Conservation (phyloP, 352 stramenopile genomes). For the Pythium scleroteichum region DNA sequence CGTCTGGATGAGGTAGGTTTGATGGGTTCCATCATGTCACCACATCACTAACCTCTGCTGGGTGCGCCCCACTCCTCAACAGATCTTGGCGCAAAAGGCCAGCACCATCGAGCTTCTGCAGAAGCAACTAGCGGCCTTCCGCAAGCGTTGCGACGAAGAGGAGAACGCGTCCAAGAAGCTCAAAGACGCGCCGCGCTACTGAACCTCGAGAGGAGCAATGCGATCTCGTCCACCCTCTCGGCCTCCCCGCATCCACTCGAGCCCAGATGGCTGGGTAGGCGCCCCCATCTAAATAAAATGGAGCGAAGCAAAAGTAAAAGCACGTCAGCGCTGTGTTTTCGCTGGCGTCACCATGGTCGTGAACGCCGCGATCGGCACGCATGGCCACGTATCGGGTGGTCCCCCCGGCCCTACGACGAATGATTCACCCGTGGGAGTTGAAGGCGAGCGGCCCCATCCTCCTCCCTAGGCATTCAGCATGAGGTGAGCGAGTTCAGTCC, state of each 20-base stretch:
- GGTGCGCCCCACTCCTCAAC: not conserved
- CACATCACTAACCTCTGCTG: not conserved
- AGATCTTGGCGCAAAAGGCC: conserved; percentile 94
- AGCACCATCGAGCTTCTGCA: conserved; percentile 84
- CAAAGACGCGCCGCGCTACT: conserved; percentile 24
- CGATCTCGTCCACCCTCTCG: too few relatives aligned
- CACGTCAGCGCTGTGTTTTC: not conserved
- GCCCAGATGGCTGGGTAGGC: not conserved
- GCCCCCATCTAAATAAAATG: not conserved
- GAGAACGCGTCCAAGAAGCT: conserved; percentile 67
- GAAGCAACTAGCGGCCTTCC: conserved; percentile 83
- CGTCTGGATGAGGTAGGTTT: conserved; percentile 81
- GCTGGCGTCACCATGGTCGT: not conserved
- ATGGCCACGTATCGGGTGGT: not conserved
- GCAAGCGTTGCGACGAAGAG: conserved; percentile 79
- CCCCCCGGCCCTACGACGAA: not conserved
- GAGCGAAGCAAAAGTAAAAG: not conserved
- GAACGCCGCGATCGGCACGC: not conserved
- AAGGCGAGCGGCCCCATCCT: not conserved
- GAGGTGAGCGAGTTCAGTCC: not conserved
- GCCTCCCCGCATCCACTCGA: not conserved
- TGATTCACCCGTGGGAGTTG: not conserved
- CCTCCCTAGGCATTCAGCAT: not conserved
- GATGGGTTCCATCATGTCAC: not conserved
- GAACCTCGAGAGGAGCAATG: conserved; percentile 1